Percentiles rank a stretch among this genome's conserved stretches.
phyloP scores from a whole-genome alignment of 768 basidiomycete genomes.

The Hortiboletus campestris region DNA sequence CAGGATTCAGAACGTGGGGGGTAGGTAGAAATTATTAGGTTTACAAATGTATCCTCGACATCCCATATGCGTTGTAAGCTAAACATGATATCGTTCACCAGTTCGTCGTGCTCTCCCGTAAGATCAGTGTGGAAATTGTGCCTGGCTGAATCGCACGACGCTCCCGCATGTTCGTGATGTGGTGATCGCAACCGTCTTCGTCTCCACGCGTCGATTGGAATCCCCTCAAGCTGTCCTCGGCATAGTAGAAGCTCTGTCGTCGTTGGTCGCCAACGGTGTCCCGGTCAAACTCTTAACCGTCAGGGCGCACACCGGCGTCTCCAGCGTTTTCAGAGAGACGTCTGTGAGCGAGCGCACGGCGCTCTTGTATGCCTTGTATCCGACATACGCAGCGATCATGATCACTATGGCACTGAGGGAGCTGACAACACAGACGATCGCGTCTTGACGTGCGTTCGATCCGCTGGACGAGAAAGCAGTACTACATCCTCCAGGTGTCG shows the following conservation, averaged over 20 bases:
- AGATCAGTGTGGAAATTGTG: slow-evolving; percentile 71
- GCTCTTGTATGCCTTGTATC: slow-evolving; percentile 67
- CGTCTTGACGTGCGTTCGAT: slow-evolving; percentile 64
- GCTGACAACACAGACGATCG: slow-evolving; percentile 88
- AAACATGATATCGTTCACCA: slow-evolving; percentile 48
- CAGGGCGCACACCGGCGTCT: slow-evolving; percentile 47
- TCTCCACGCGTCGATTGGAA: too few relatives aligned
- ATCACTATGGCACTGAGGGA: slow-evolving; percentile 78
- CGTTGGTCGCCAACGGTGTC: too few relatives aligned
- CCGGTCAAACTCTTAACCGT: slow-evolving; percentile 73
- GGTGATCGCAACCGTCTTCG: too few relatives aligned
- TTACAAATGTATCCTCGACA: too few relatives aligned
- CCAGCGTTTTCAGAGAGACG: slow-evolving; percentile 58
- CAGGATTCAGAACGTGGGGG: too few relatives aligned
- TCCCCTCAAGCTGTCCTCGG: too few relatives aligned
- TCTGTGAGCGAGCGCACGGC: slow-evolving; percentile 65
- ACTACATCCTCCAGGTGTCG: too few relatives aligned
- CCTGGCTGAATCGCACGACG: slow-evolving; percentile 56
- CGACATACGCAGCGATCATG: slow-evolving; percentile 68
- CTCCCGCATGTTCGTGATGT: slow-evolving; percentile 45
- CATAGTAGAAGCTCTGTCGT: too few relatives aligned
- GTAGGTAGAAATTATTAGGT: too few relatives aligned
- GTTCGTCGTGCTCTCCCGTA: slow-evolving; percentile 82
- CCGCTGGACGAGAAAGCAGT: too few relatives aligned
- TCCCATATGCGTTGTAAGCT: too few relatives aligned